These are phyloP conservation scores for Russula foetens DNA, from an alignment of 768 basidiomycete species.

Conservation along the genomic window DNA sequence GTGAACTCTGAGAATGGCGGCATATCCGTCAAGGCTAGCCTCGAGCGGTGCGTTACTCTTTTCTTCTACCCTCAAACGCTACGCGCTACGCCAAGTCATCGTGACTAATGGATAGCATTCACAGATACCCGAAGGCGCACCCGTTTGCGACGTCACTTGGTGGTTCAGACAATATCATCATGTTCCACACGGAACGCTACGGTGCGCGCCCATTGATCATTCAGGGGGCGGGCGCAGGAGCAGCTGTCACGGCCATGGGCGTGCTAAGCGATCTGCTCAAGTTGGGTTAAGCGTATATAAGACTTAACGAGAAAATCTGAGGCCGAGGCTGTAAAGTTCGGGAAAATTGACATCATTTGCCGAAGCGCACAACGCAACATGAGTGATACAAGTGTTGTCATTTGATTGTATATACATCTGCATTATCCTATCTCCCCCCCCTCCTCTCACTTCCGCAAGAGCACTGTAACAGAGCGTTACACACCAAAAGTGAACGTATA, in stretches of 20 bases:
- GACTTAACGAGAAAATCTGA: neutral
- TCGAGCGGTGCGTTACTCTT: constrained; percentile 68
- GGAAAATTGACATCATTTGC: neutral
- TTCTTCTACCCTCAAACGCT: too few relatives aligned
- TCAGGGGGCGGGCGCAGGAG: constrained; percentile 96
- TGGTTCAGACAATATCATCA: constrained; percentile 96
- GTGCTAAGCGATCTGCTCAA: constrained; percentile 83
- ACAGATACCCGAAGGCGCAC: constrained; percentile 80
- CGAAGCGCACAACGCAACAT: constrained; percentile 1
- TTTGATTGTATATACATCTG: constrained; percentile 9
- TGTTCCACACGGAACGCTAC: constrained; percentile 94
- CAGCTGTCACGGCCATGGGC: constrained; percentile 97
- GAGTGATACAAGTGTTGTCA: constrained; percentile 8
- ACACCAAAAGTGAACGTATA: constrained; percentile 11
- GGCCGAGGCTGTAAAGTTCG: too few relatives aligned
- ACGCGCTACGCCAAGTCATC: too few relatives aligned
- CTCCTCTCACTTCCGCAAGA: constrained; percentile 3
- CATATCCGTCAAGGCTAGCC: constrained; percentile 64
- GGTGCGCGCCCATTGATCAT: constrained; percentile 82
- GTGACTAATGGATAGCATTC: neutral
- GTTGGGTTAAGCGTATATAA: constrained; percentile 24
- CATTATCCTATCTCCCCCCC: neutral
- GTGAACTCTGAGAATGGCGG: constrained; percentile 56
- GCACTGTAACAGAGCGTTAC: constrained; percentile 16
- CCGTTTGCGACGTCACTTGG: constrained; percentile 94